These are phyloP conservation scores for Peronospora destructor DNA, from an alignment of 352 stramenopile species.

Conservation along the genomic window DNA sequence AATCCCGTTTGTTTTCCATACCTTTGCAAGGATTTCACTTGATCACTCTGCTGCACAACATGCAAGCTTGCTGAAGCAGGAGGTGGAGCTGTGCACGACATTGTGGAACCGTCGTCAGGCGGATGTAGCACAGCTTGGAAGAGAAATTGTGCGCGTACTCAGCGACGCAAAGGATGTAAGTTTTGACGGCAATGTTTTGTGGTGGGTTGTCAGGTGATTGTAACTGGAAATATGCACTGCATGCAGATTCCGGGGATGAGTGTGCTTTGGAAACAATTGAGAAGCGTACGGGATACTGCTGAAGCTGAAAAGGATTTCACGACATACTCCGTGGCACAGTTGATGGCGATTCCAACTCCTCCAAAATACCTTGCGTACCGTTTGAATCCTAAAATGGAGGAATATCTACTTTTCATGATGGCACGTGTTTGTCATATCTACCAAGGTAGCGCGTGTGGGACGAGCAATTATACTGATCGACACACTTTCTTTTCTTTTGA, in stretches of 20 bases:
- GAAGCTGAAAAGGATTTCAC: constrained; percentile 41
- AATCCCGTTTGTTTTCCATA: constrained; percentile 79
- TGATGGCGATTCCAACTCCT: constrained; percentile 71
- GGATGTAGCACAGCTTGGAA: constrained; percentile 61
- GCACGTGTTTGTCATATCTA: constrained; percentile 19
- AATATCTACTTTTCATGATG: constrained; percentile 85
- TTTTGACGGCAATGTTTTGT: not conserved
- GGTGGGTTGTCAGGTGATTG: not conserved
- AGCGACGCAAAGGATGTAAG: constrained; percentile 77
- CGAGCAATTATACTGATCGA: not conserved
- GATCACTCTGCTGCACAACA: constrained; percentile 52
- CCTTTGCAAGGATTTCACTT: constrained; percentile 61
- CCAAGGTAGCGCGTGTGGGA: not conserved
- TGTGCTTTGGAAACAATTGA: constrained; percentile 71
- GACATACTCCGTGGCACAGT: constrained; percentile 53
- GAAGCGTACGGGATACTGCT: constrained; percentile 47
- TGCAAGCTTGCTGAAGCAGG: constrained; percentile 62
- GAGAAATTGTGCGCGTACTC: constrained; percentile 71
- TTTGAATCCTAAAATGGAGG: constrained; percentile 81
- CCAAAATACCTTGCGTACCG: constrained; percentile 73
- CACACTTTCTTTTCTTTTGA: not conserved
- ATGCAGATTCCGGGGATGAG: constrained; percentile 72
- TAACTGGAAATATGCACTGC: constrained; percentile 4
- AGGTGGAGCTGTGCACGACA: constrained; percentile 69
- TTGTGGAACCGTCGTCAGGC: constrained; percentile 64